Percentiles rank a stretch among this genome's conserved stretches.
phyloP scores from a whole-genome alignment of 768 basidiomycete species.

The Leccinum disarticulatum region DNA sequence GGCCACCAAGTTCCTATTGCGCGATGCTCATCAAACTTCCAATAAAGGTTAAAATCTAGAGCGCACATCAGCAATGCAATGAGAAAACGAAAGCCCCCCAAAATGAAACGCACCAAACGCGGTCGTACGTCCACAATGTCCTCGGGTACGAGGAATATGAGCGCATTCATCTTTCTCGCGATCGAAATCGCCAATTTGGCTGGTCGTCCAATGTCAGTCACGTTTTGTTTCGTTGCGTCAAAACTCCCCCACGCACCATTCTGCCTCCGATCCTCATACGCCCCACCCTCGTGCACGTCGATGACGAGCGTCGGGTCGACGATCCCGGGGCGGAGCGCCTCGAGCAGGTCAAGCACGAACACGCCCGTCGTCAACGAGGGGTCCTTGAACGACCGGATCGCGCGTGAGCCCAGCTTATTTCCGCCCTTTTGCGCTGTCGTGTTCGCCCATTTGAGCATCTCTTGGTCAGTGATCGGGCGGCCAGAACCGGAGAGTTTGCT shows the following conservation, averaged over 20 bases:
- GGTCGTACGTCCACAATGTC: conserved; percentile 95
- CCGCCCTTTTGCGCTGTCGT: conserved; percentile 69
- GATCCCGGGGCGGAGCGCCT: conserved; percentile 89
- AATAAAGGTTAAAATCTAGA: conserved; percentile 90
- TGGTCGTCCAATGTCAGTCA: conserved; percentile 30
- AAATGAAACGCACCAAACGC: conserved; percentile 62
- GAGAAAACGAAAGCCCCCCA: background rate
- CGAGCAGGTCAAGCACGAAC: conserved; percentile 92
- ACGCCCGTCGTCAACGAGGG: conserved; percentile 83
- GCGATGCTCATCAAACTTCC: conserved; percentile 86
- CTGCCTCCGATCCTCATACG: conserved; percentile 86
- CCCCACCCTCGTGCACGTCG: conserved; percentile 55
- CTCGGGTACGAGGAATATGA: conserved; percentile 96
- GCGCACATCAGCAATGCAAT: background rate
- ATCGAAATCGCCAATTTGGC: conserved; percentile 98
- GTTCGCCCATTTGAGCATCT: conserved; percentile 97
- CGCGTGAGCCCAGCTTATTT: conserved; percentile 48
- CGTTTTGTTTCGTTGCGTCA: background rate
- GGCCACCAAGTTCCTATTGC: conserved; percentile 14
- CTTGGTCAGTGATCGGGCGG: conserved; percentile 83
- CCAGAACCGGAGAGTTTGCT: conserved; percentile 69
- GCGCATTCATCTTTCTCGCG: conserved; percentile 94
- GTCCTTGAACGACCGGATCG: conserved; percentile 94
- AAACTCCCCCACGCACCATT: conserved; percentile 62
- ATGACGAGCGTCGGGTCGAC: conserved; percentile 86